Base-by-base conservation (phyloP, 225 moss, liverwort and hornwort genomes). In the Anthoceros angustus region DNA sequence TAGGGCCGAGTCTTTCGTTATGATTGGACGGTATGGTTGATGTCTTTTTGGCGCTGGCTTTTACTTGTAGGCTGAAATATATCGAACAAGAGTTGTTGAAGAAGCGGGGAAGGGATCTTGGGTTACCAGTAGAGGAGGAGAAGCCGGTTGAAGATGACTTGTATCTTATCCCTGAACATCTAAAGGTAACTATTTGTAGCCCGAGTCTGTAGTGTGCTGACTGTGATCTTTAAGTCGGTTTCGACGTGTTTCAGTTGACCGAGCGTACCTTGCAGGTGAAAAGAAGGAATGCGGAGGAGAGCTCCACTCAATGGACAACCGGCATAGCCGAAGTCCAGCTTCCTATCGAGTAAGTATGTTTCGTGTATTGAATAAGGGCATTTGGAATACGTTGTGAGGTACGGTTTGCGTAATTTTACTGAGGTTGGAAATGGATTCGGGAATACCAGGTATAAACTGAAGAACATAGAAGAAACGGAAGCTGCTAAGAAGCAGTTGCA, bases 271-370 rank as follows among this genome's bases (percentile, higher is more conserved):
- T 70, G 6, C 40, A 94, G 90, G 94, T 95, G 7, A 78, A 86
- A 74, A 85, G 80, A 80, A 83, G 91, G 73, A 95, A 95, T 67
- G 80, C 85, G 10, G 91, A 95, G 73, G 94, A 95, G 70, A 95
- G 94, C 76, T 95, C 94, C 64, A 95, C 94, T 14, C 94, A 95
- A 71, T 95, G 94, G 94, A 95, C 94, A 65, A 95, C 91, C 64
- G 94, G 94, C 70, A 91, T 95, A 68, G 94, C 94, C 24, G 94
- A 91, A 86, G 88, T 95, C 24, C 94, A 91, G 69, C 73, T 95
- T 10, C 85, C 94, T 18, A 85, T 95, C 65, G 94, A 91, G 94
- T 95, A 70, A 75, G 80, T 64, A 24, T 15, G n/a, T 15, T 32
- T 32, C 4, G 32, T 32, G 1, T 32, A 32, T 32, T 32, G 1